Evolutionary conservation across 306 rosid genomes (phyloP).

Genomic region (Corylus americana): DNA sequence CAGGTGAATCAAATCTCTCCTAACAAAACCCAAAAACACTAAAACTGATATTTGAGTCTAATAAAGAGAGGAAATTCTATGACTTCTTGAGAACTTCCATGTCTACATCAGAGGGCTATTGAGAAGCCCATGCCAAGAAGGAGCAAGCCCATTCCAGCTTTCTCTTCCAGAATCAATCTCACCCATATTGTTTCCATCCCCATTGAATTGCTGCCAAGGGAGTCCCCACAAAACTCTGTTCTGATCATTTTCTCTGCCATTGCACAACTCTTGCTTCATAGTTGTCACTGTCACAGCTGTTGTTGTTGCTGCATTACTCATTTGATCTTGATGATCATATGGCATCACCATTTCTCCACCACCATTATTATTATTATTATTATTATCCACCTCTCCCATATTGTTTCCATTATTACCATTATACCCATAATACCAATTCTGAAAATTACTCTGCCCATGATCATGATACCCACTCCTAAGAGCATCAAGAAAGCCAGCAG

Average conservation of each 20-base stretch:
- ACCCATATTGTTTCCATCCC: conserved; percentile 50
- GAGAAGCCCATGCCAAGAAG: conserved; percentile 92
- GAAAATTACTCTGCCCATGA: conserved; percentile 34
- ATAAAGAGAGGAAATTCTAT: conserved; percentile 21
- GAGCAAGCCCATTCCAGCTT: conserved; percentile 64
- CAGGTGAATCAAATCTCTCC: conserved; percentile 36
- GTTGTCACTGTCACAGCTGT: conserved; percentile 74
- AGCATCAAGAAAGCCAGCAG: conserved; percentile 56
- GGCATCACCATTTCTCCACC: conserved; percentile 55
- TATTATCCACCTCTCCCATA: conserved; percentile 55
- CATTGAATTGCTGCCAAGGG: conserved; percentile 82
- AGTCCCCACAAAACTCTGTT: conserved; percentile 73
- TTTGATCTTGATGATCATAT: conserved; percentile 23
- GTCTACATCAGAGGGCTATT: conserved; percentile 82
- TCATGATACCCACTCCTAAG: conserved; percentile 63
- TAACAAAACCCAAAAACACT: conserved; percentile 27
- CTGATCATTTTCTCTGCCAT: conserved; percentile 47
- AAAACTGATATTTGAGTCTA: conserved; percentile 36
- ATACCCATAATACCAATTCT: conserved; percentile 50
- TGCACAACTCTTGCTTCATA: conserved; percentile 73
- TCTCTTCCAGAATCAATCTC: conserved; percentile 70
- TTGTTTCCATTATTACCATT: conserved; percentile 50
- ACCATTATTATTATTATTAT: conserved; percentile 28
- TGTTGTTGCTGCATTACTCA: conserved; percentile 49
- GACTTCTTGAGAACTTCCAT: conserved; percentile 14